phyloP scores from a whole-genome alignment of 164 flowering plant species.

The Malania oleifera region DNA sequence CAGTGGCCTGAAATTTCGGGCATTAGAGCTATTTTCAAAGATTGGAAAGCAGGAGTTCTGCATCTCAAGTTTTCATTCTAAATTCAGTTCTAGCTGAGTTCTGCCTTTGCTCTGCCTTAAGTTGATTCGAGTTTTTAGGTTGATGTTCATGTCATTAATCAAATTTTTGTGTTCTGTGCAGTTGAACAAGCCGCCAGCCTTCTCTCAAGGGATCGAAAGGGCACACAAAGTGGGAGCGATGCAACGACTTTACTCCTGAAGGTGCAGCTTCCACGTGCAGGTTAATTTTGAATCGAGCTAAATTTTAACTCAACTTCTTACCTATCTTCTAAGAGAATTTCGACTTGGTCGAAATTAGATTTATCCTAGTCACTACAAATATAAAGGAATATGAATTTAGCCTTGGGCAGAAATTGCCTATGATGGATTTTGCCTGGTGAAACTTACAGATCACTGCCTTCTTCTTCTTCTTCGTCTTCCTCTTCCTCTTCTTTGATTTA shows the following conservation, averaged over 20 bases:
- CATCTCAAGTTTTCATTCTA: constrained; percentile 36
- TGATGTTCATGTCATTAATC: too few species aligned
- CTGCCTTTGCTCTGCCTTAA: neutral
- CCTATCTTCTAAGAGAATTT: too few species aligned
- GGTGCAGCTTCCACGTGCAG: constrained; percentile 38
- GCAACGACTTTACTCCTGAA: constrained; percentile 39
- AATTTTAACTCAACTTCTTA: too few species aligned
- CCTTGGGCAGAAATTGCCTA: neutral
- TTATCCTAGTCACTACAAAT: neutral
- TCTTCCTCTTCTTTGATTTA: too few species aligned
- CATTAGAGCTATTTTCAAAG: constrained; percentile 18
- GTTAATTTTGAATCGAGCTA: too few species aligned
- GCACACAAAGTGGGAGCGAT: constrained; percentile 36
- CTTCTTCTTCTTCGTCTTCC: too few species aligned
- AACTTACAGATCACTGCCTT: too few species aligned
- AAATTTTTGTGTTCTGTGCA: constrained; percentile 18
- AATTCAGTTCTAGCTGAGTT: neutral
- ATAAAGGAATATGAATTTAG: too few species aligned
- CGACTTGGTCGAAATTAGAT: too few species aligned
- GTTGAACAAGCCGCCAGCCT: constrained; percentile 32
- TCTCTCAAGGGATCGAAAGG: constrained; percentile 36
- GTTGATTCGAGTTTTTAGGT: neutral
- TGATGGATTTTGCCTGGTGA: neutral
- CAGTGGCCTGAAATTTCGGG: constrained; percentile 39
- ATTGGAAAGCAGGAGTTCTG: constrained; percentile 26